Evolutionary conservation across 192 early-diverging fungal genomes (phyloP), one percentile per base, ranked within the genome.

Genomic region (Spinellus fusiger): DNA sequence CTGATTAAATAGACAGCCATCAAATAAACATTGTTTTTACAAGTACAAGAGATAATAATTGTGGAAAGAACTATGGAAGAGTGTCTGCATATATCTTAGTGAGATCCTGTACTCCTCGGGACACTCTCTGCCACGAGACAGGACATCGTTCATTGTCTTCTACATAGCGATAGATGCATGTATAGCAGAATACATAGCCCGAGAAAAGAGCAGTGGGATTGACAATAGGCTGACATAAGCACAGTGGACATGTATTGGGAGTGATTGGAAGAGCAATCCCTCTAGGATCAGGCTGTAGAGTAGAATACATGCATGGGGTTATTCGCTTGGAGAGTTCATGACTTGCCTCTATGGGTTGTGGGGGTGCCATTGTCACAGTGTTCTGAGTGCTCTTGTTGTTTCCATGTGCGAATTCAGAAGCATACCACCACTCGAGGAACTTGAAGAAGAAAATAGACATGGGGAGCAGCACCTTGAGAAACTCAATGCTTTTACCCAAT

Each of bases 341-440:
- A 55, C 44, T 68, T 80, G 87, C 88, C 71, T 77, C 74, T 10
- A 89, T 70, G 26, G 82, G 79, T 60, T 80, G 79, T 2, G 94
- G 93, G 13, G 93, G 88, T 40, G 88, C 80, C 6, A 93, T 86
- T 20, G 82, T 62, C 60, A 56, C 62, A 63, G 68, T 72, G 68
- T n/a, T n/a, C n/a, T n/a, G 73, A 44, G 0, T 77, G 69, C 65
- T 61, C 66, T 58, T 75, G 73, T 66, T 61, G 4, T 73, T 71
- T 4, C 80, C 73, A 8, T 83, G 80, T 66, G 87, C 81, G 54
- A 88, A 93, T 59, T 93, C 91, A 12, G 87, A 88, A 27, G 85
- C 78, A 68, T 93, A 91, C 94, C 94, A 98, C 95, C 95, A 98
- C 73, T 96, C 95, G 56, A 94, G 68, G 68, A 98, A 98, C 56